Base-by-base conservation (phyloP, 1,139 yeast genomes). In the Geotrichum restrictum region DNA sequence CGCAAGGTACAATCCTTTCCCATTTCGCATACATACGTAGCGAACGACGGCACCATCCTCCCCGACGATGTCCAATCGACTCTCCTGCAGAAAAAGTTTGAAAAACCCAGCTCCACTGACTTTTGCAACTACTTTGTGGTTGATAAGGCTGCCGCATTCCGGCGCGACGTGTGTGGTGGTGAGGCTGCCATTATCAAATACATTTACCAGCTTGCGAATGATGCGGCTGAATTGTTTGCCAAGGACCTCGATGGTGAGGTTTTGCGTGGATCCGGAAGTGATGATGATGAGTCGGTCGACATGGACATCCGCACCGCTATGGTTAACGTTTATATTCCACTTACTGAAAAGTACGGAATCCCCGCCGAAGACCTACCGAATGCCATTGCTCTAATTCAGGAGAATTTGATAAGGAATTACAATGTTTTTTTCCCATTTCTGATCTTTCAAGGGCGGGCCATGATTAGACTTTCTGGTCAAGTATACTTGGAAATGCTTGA, bases 81-180 rank as follows among this genome's bases (percentile, higher is more conserved):
- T 13, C 36, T 54, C 13, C 27, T 32, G 6, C 49, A 43, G 5
- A 55, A 50, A 14, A 67, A 70, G 53, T 74, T 73, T 54, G 62
- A 64, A 22, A 68, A 63, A 50, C 61, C 65, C n/a, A 74, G 75
- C 7, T 73, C 77, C 0, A 56, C 60, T 5, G 72, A 72, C 55
- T 67, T 67, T 54, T 60, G 75, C 2, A 61, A 71, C 2, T 66
- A 64, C 47, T 58, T 65, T 33, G 61, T 69, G 40, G 62, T 72
- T 14, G 64, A 64, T 10, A 73, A 69, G 2, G 88, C 87, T 0
- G 59, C 75, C 22, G 66, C 74, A 57, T 85, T 83, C 63, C 71
- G 85, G 59, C 63, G 71, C 14, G 72, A 73, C 8, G 68, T 70
- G 5, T 81, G 87, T 59, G 89, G 89, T 1, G 88, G 88, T 1